These are phyloP conservation scores for Nemania abortiva DNA, from an alignment of 2,329 filamentous ascomycete species.

Conservation along the genomic window DNA sequence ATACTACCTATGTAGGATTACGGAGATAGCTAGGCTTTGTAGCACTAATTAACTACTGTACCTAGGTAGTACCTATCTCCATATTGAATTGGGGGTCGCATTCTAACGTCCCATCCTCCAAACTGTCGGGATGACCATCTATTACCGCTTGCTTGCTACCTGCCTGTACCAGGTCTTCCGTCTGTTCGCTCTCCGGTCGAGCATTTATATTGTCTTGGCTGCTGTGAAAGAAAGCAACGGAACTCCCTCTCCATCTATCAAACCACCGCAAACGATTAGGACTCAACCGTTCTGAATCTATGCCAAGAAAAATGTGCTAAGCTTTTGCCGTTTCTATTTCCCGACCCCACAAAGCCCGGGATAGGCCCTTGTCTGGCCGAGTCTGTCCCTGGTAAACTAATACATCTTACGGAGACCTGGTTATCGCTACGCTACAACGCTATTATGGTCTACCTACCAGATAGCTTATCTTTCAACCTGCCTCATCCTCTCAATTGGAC, in stretches of 20 bases:
- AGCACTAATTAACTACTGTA: too few species aligned
- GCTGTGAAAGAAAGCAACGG: background rate
- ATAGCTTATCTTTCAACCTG: slow-evolving; percentile 4
- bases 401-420: background rate
- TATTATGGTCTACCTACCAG: background rate
- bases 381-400: background rate
- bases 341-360: slow-evolving; percentile 16
- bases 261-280: background rate
- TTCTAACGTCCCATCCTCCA: background rate
- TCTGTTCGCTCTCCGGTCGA: background rate
- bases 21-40: background rate
- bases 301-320: background rate
- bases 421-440: background rate
- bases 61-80: too few species aligned
- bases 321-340: background rate
- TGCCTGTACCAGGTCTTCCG: background rate
- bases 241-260: background rate
- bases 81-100: slow-evolving; percentile 1
- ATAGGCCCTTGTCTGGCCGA: background rate
- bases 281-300: background rate
- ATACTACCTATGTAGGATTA: background rate
- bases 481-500: slow-evolving; percentile 6
- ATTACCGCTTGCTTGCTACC: background rate
- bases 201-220: background rate
- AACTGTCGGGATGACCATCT: slow-evolving; percentile 4